These are phyloP conservation scores for Themeda triandra DNA, from an alignment of 176 grass and related monocot genomes.

Conservation along the genomic window DNA sequence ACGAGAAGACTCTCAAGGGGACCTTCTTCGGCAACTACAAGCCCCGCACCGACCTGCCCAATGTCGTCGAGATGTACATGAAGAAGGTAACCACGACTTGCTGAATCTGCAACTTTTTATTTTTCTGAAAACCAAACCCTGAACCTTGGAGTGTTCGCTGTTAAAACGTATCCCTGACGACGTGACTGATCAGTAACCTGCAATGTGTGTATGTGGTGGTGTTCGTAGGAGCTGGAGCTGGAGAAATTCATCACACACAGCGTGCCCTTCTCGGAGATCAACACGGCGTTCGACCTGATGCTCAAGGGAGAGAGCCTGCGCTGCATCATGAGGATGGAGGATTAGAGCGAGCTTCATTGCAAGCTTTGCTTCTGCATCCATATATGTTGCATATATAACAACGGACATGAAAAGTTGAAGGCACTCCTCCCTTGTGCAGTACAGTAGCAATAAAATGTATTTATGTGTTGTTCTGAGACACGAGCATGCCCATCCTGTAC, in stretches of 20 bases:
- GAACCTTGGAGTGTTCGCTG: too few species aligned
- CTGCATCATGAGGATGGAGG: constrained; percentile 83
- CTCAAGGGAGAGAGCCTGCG: constrained; percentile 73
- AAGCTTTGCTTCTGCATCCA: background rate
- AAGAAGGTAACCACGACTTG: too few species aligned
- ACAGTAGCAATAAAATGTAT: constrained; percentile 12
- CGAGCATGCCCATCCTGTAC: background rate
- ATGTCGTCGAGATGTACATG: too few species aligned
- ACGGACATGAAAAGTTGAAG: background rate
- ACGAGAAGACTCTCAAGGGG: constrained; percentile 80
- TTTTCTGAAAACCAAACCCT: background rate
- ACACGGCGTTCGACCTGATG: constrained; percentile 91
- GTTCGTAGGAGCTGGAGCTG: constrained; percentile 60
- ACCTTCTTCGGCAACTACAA: too few species aligned
- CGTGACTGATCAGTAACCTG: too few species aligned
- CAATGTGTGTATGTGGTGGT: too few species aligned
- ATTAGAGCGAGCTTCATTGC: constrained; percentile 26
- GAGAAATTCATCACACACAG: constrained; percentile 99
- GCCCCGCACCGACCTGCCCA: too few species aligned
- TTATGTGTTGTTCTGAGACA: background rate
- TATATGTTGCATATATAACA: background rate
- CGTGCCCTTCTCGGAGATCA: constrained; percentile 92
- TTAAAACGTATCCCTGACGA: too few species aligned
- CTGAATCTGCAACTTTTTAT: background rate
- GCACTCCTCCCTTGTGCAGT: too few species aligned